Evolutionary conservation across 2,329 filamentous ascomycete species (phyloP), one percentile per base, ranked within the genome.

Genomic region (Scopulariopsis brevicaulis): DNA sequence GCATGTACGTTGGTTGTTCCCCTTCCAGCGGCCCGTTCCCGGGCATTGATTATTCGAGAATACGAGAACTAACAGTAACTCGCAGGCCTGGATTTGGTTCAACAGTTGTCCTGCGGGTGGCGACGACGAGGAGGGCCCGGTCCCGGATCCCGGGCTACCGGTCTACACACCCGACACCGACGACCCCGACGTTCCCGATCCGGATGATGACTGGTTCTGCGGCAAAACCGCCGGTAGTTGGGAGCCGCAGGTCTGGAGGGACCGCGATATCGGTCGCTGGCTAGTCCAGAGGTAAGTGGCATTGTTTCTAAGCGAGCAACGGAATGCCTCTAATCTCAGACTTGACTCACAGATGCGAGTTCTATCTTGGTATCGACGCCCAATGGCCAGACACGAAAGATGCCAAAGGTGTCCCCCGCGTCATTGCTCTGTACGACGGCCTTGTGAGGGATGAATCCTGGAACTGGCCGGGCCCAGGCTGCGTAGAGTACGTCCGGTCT

Each of bases 81-180:
- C 15, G 28, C 18, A 54, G 50, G 58, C 34, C 35, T 59, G 58
- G 58, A 32, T 57, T 12, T 59, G 24, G 24, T 57, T 59, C 50
- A 59, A 59, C 37, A 48, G 32, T 1, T 59, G 58, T 25, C 54
- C 54, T 15, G 58, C 58, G 4, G 58, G 58, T 4, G 58, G 58
- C 15, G 58, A 59, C 24, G 54, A 56, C 20, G 25, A 15, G 4
- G 58, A 59, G 8, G 43, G 53, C 46, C 43, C 53, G 20, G 51
- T 59, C 35, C 34, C 53, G 7, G n/a, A 59, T 40, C 58, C 54
- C 7, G 28, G 37, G 15, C 28, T 59, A 15, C 54, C 54, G 8
- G 43, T 8, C 4, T 59, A 57, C 54, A 48, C 48, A 18, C 50
- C 54, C 4, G 18, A 20, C 22, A 3, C 37, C 54, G n/a, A 14